A percentile compares a stretch with the other conserved stretches of the same genome.
phyloP scores from a whole-genome alignment of 2,329 filamentous ascomycete species.

The Cladosporium cucumerinum region DNA sequence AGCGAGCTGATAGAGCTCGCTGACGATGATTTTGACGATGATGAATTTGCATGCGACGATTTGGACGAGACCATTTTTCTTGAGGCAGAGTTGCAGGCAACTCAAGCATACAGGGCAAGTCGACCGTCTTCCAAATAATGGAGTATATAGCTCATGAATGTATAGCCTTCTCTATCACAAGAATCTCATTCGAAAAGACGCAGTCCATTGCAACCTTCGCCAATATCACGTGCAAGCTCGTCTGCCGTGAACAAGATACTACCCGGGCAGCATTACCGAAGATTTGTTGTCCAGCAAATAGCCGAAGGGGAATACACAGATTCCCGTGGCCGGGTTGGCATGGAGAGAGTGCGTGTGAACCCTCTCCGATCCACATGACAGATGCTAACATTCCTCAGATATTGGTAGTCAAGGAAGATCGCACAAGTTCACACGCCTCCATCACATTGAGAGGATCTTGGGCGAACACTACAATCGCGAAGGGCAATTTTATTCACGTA shows the following conservation, averaged over 20 bases:
- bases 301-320: conserved; percentile 66
- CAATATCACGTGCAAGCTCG: neutral
- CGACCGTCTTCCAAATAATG: conserved; percentile 23
- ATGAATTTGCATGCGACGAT: conserved; percentile 69
- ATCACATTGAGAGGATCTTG: conserved; percentile 82
- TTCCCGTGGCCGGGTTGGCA: conserved; percentile 59
- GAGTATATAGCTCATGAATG: conserved; percentile 35
- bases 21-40: conserved; percentile 45
- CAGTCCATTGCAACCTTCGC: conserved; percentile 7
- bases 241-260: neutral
- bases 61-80: conserved; percentile 68
- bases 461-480: conserved; percentile 73
- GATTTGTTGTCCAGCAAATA: conserved; percentile 77
- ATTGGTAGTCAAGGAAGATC: conserved; percentile 77
- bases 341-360: conserved; percentile 58
- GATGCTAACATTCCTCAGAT: conserved; percentile 51
- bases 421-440: conserved; percentile 60
- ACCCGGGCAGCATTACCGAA: conserved; percentile 31
- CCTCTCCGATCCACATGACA: conserved; percentile 42
- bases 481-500: conserved; percentile 78
- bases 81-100: conserved; percentile 68
- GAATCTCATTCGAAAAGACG: conserved; percentile 13
- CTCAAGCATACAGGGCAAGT: conserved; percentile 57
- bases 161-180: conserved; percentile 26
- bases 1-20: conserved; percentile 4